These are phyloP conservation scores for Candida cerambycidarum DNA, from an alignment of 805 yeast species.

Conservation along the genomic window DNA sequence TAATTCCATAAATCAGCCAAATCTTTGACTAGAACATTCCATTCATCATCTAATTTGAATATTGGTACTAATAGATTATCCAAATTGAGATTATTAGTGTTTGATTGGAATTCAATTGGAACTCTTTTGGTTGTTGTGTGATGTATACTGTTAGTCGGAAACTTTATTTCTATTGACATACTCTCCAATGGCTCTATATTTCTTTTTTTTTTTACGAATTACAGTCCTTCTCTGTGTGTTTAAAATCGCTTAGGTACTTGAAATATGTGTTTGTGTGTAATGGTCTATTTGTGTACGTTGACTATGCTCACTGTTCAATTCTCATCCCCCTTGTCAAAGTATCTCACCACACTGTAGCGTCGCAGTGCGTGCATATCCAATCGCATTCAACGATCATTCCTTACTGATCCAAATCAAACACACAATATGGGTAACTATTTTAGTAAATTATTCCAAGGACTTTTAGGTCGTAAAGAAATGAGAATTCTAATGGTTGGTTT, in stretches of 20 bases:
- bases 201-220: no score
- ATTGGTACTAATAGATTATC: conserved; percentile 16
- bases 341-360: no score
- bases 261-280: no score
- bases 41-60: conserved; percentile 14
- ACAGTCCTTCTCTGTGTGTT: no score
- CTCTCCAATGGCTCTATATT: neutral
- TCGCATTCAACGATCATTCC: conserved; percentile 1
- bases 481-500: conserved; percentile 45
- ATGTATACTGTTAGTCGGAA: neutral
- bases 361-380: neutral
- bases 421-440: conserved; percentile 36
- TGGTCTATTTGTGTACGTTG: neutral
- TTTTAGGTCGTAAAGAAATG: conserved; percentile 44
- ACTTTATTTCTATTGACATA: neutral
- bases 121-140: neutral
- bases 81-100: neutral
- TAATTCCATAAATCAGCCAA: conserved; percentile 36
- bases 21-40: conserved; percentile 30
- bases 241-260: no score
- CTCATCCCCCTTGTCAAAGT: no score
- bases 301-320: no score
- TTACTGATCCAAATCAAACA: neutral
- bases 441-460: conserved; percentile 40
- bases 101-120: neutral